These are phyloP conservation scores for Sistotremastrum niveocremeum DNA, from an alignment of 768 basidiomycete genomes.

Conservation along the genomic window DNA sequence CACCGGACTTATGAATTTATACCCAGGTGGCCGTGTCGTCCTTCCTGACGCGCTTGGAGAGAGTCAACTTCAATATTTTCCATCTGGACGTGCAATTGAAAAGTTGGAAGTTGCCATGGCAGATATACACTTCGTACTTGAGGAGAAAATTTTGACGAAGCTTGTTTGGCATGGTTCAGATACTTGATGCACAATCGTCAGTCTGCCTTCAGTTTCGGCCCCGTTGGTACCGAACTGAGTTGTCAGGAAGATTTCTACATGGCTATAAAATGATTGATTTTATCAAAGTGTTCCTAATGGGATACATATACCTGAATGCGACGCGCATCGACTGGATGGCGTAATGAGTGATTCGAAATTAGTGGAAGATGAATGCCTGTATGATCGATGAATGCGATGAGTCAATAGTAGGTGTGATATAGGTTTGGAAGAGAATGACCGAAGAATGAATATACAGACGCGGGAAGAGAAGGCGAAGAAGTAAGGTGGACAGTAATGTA, in stretches of 20 bases:
- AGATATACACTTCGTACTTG: constrained; percentile 45
- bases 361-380: no score
- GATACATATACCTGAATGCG: not conserved
- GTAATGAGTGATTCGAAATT: no score
- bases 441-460: no score
- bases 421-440: no score
- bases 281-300: no score
- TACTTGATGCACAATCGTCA: not conserved
- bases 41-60: constrained; percentile 54
- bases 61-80: constrained; percentile 60
- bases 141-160: constrained; percentile 20
- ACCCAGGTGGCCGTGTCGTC: constrained; percentile 51
- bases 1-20: constrained; percentile 2
- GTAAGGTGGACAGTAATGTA: no score
- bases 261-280: no score
- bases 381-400: no score
- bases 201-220: not conserved
- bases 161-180: not conserved
- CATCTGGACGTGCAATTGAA: constrained; percentile 44
- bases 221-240: not conserved
- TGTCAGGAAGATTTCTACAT: no score
- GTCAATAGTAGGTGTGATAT: no score
- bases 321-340: not conserved
- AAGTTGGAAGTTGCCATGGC: constrained; percentile 71
- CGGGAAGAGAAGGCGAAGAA: no score